Conservation (phyloP, 2,329 filamentous ascomycete genomes). For the Dryadomyces quercivorus region DNA sequence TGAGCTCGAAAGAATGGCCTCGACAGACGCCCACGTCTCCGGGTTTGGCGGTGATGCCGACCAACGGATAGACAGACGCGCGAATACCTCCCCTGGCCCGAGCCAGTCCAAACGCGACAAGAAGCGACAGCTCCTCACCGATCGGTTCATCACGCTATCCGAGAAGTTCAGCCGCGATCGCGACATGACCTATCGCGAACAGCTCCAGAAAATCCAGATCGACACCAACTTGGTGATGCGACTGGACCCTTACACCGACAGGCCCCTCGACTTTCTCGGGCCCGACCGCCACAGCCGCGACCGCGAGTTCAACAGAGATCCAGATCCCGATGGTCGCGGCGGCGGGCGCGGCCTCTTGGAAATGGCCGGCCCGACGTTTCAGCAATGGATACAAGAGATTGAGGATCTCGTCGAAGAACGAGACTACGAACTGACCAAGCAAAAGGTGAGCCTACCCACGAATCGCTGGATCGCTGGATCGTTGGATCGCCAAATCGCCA, state of each 20-base stretch:
- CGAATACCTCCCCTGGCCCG: slow-evolving; percentile 21
- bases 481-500: too few species aligned
- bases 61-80: slow-evolving; percentile 14
- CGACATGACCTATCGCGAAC: slow-evolving; percentile 75
- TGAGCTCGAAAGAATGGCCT: slow-evolving; percentile 2
- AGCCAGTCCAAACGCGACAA: slow-evolving; percentile 75
- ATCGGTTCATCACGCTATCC: slow-evolving; percentile 64
- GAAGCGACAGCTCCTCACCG: slow-evolving; percentile 68
- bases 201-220: slow-evolving; percentile 82
- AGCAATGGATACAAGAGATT: slow-evolving; percentile 72
- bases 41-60: slow-evolving; percentile 1
- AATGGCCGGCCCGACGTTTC: slow-evolving; percentile 74
- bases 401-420: slow-evolving; percentile 81
- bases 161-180: slow-evolving; percentile 69
- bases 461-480: too few species aligned
- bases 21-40: not conserved
- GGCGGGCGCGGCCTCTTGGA: slow-evolving; percentile 46
- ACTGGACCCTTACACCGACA: slow-evolving; percentile 62
- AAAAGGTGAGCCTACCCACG: slow-evolving; percentile 68
- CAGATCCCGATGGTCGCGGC: slow-evolving; percentile 20
- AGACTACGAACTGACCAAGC: slow-evolving; percentile 68
- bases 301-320: slow-evolving; percentile 23
- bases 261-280: slow-evolving; percentile 25
- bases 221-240: slow-evolving; percentile 79
- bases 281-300: slow-evolving; percentile 17